Base-by-base conservation (phyloP, 306 rosid genomes). In the Psophocarpus tetragonolobus region DNA sequence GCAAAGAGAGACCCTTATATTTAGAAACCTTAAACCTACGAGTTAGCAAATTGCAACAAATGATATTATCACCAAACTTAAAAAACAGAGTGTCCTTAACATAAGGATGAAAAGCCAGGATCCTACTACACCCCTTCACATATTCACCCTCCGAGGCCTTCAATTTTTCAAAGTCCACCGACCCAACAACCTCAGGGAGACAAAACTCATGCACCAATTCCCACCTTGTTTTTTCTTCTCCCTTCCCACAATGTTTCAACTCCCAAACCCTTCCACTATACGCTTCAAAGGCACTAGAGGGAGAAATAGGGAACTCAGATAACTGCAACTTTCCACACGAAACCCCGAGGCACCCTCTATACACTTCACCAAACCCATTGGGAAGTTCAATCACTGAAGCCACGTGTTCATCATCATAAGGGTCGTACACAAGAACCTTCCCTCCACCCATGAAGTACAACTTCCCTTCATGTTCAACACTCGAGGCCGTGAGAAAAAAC, bases 381-480 rank as follows among this genome's bases (percentile, higher is more conserved):
- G 80, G 80, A 75, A 30, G 45, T 21, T 75, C 50, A 63, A 75
- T 63, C 6, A 75, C 72, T 5, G 63, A 32, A 15, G 72, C 80
- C 56, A 45, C 36, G 0, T 12, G n/a, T 14, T 20, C 62, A 12
- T 47, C 3, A 6, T 9, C 39, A 20, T 44, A 75, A 30, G 80
- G 80, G 24, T 75, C 63, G 5, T 75, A 75, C 32, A 75, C 80
- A 6, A 75, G 80, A 0, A 75, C 6, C 60, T 5, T 62, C n/a
- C 63, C 57, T 47, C 44, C 72, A 30, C 80, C 62, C 3, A 21
- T 64, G 41, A 77, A 77, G 81, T 77, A 77, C 68, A 77, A 67
- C 6, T 51, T 53, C 51, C 75, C 81, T 17, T 77, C 65, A 17
- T 66, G 58, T 5, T 21, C 74, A 27, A 77, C 75, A 15, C 81